Base-by-base conservation (phyloP, 441 rosid species). In the Rhodomyrtus psidioides region DNA sequence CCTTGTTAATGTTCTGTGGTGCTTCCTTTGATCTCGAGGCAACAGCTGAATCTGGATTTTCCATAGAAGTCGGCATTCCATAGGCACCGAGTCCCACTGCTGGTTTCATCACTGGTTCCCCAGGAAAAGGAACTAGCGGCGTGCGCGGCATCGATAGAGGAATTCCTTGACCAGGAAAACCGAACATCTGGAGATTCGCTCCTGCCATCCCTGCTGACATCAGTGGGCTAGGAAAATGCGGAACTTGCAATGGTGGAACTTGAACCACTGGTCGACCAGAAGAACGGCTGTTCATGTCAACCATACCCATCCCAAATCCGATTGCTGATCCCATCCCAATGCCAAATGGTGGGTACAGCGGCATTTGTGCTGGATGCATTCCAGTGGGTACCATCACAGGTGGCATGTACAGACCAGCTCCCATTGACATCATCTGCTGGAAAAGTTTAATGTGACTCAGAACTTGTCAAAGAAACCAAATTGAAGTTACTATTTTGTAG, bases 281-380 rank as follows among this genome's bases (percentile, higher is more conserved):
- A 70, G 79, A 39, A 84, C 88, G 88, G 86, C 88, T 88, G 51
- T 89, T 92, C 90, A 90, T 88, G 87, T 92, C 92, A 17, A 94
- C 94, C 89, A 94, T 87, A 28, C 94, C 93, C 92, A 94, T 93
- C 86, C 94, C 96, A 56, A 86, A 95, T 70, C 79, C n/a, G 6
- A 39, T 39, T 39, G 79, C 79, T 21, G 49, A 70, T 34, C 51
- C 57, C 84, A 86, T 82, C 46, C 87, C 81, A 21, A 60, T 21
- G n/a, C 84, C 87, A 30, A 85, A 76, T 76, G 34, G 81, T 46
- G 84, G 60, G 28, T 57, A 81, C 6, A 55, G 75, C 10, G 87
- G 57, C 55, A 58, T 57, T 9, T 56, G 81, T 81, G 51, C 84
- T 76, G 54, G 53, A 58, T 58, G 87, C 84, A 86, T 34, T 62